Base-by-base conservation (phyloP, 2,329 filamentous ascomycete species). In the Aspergillus sp. region DNA sequence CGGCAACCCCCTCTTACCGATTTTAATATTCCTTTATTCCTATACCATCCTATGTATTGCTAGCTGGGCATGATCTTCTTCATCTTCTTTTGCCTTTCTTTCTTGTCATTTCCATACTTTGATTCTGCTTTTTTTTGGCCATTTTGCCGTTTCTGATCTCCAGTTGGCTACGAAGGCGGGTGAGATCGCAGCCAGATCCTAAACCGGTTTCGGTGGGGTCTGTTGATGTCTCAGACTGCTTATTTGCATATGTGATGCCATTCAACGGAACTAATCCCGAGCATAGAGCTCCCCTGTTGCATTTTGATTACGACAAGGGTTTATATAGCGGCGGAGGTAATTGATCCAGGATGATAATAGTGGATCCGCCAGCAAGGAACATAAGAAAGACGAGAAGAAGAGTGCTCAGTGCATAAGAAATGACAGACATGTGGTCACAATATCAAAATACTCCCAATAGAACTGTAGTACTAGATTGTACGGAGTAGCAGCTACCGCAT, bases 31-130 rank as follows among this genome's bases (percentile, higher is more conserved):
- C 66, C 64, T 69, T 71, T 59, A 55, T 65, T 63, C 56, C 66
- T 70, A 68, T 67, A 66, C 69, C 70, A 74, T 64, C 60, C 68
- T 62, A 68, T 77, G 74, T 76, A 76, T 76, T 77, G 74, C 70
- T 77, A 76, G 66, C 67, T 75, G 70, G 70, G 67, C 74, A 75
- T 70, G 72, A 71, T 68, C 63, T 69, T 69, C 63, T 65, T 63
- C 56, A 62, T 54, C 60, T 68, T 66, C 62, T 59, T 49, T 65
- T 58, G 55, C 65, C 59, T 59, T 59, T 61, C 54, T 59, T 66
- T 61, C 62, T 45, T 55, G 48, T 61, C 52, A 57, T 59, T 60
- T 63, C 59, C 57, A 65, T 59, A 61, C 59, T 65, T 45, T 50
- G 61, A 57, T 65, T 69, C 63, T 63, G 57, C 32, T 36, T 36